A percentile compares a stretch with the other conserved stretches of the same genome.
Evolutionary conservation across 2,329 filamentous ascomycete species (phyloP).

Genomic region (Dryadomyces quercus-mongolicae): DNA sequence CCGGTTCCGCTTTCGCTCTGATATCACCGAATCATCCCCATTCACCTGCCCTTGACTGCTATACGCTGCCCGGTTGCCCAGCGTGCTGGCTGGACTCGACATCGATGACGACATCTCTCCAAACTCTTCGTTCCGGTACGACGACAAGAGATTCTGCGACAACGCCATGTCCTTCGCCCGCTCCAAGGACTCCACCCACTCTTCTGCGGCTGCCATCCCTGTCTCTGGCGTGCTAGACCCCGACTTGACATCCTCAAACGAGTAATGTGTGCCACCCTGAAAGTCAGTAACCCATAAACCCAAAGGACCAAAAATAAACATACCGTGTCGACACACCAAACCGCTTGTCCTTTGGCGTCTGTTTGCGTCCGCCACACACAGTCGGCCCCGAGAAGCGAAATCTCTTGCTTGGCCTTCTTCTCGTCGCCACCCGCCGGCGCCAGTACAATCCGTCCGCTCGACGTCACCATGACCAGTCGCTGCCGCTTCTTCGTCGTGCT

Average conservation of each 20-base stretch:
- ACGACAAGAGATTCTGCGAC: constrained; percentile 55
- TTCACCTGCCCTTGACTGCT: constrained; percentile 45
- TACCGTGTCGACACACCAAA: constrained; percentile 91
- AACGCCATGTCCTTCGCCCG: constrained; percentile 74
- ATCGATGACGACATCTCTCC: constrained; percentile 57
- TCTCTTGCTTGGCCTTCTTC: constrained; percentile 86
- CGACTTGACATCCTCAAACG: constrained; percentile 85
- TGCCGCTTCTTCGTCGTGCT: constrained; percentile 87
- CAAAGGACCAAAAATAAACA: too few species aligned
- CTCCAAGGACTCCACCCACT: constrained; percentile 87
- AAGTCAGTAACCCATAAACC: too few species aligned
- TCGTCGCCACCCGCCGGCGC: constrained; percentile 88
- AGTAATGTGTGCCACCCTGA: constrained; percentile 78
- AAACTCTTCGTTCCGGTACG: constrained; percentile 58
- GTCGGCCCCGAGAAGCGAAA: constrained; percentile 67
- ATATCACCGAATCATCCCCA: constrained; percentile 31
- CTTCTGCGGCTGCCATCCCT: constrained; percentile 60
- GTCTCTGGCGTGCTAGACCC: constrained; percentile 46
- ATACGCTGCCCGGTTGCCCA: constrained; percentile 46
- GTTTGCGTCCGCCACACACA: constrained; percentile 68
- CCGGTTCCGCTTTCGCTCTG: constrained; percentile 42
- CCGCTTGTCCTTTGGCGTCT: constrained; percentile 76
- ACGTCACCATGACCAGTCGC: constrained; percentile 88
- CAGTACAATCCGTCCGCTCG: constrained; percentile 77
- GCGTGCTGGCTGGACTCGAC: constrained; percentile 66